Base-by-base conservation (phyloP, 2,329 filamentous ascomycete genomes). In the Xylaria sp. region DNA sequence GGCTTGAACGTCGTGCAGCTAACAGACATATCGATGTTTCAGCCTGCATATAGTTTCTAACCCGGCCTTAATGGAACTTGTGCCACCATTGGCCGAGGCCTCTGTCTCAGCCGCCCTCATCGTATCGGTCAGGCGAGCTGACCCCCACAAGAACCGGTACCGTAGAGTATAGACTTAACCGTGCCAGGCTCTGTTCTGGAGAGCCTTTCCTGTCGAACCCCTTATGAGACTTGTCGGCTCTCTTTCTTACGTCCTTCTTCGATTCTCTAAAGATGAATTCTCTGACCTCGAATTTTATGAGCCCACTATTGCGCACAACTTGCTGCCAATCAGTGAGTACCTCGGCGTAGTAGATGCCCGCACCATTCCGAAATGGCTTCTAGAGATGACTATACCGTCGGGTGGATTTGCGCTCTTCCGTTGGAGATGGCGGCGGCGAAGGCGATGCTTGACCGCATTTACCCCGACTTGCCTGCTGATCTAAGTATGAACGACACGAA, bases 391-490 rank as follows among this genome's bases (percentile, higher is more conserved):
- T 62, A 62, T 9, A 12, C 20, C 18, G 57, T 66, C n/a, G 63
- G 37, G 23, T 61, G 57, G 56, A 10, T 61, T 10, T 66, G 63
- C 50, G 56, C 56, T 3, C 50, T 66, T 12, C 57, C 57, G 7
- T 28, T 66, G 20, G 48, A 66, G 9, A 20, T 61, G 13, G 56
- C 63, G 18, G 63, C 56, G 23, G 50, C 48, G 13, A 65, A 61
- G 15, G 56, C 50, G 0, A 46, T 18, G 46, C 41, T 68, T 25
- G 66, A 65, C 44, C 31, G 50, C 44, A 25, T 65, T 25, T 34
- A 68, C 31, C n/a, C 31, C 66, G 44, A 65, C 10, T 4, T 59
- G 46, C 61, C 61, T 37, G 2, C n/a, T 2, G 12, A 39, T 10
- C 41, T n/a, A n/a, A 58, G 31, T 7, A 1, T 13, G 0, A 37